Base-by-base conservation (phyloP, 192 early-diverging fungal species). In the Rhizophagus clarus region DNA sequence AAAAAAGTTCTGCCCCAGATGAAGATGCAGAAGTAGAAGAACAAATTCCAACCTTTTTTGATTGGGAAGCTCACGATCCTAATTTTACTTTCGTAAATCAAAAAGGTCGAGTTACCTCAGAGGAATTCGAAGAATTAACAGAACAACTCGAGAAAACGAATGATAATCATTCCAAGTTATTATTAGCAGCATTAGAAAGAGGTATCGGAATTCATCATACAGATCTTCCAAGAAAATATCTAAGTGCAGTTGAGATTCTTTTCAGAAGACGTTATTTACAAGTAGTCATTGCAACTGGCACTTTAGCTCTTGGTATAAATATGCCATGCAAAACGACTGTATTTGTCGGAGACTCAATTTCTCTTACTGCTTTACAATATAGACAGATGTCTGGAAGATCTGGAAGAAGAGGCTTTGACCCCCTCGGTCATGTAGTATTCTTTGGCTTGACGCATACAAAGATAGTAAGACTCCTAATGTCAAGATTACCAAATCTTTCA, bases 181-280 rank as follows among this genome's bases (percentile, higher is more conserved):
- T 83, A 7, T 3, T 86, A 1, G 76, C 34, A 22, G 85, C 85
- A 4, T 68, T 87, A 22, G 66, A 74, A 31, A 83, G 86, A 26
- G 86, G 86, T 62, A 72, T 72, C 34, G 86, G 83, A 7, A 83
- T 87, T 15, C 86, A 87, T 76, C 86, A 87, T 40, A 81, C 77
- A 22, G 85, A 86, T 40, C 73, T 80, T 37, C 79, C 79, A 70
- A 64, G 56, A 32, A 80, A 72, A 29, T 87, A 87, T 56, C 42
- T 56, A 14, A 76, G 80, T 47, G 29, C 64, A 7, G 86, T 88
- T 29, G 86, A 87, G 67, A 64, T 80, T 20, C 70, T 78, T n/a
- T 85, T 87, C 74, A 83, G 86, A 15, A 24, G 63, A 3, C 63
- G 81, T 56, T 79, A 74, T 56, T 75, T 87, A 60, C 60, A 74